phyloP scores from a whole-genome alignment of 2,329 filamentous ascomycete species.

The Aspergillus neotritici region DNA sequence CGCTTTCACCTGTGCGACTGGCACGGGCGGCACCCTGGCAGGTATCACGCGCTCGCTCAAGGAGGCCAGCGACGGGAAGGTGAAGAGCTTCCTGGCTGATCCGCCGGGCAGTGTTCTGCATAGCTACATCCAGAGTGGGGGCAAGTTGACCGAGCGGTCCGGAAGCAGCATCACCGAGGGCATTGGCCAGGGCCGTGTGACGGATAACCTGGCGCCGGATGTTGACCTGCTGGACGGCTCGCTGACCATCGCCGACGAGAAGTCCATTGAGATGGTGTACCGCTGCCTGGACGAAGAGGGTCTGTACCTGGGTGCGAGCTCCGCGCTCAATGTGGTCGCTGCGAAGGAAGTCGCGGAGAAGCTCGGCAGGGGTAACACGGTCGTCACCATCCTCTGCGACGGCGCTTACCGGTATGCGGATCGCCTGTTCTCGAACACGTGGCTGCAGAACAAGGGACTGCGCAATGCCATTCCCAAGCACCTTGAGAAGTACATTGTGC shows the following conservation, averaged over 20 bases:
- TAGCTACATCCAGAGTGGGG: conserved; percentile 81
- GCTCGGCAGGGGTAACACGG: conserved; percentile 78
- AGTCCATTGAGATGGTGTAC: conserved; percentile 97
- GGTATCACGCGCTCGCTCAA: conserved; percentile 87
- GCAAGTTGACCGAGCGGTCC: conserved; percentile 70
- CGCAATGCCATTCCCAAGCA: conserved; percentile 74
- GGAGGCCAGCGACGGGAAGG: conserved; percentile 67
- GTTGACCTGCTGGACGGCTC: conserved; percentile 79
- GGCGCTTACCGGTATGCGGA: conserved; percentile 98
- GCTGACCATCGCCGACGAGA: conserved; percentile 79
- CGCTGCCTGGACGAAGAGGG: conserved; percentile 93
- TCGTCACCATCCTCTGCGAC: conserved; percentile 91
- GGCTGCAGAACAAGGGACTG: conserved; percentile 82
- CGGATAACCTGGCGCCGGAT: conserved; percentile 87
- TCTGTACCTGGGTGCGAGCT: conserved; percentile 89
- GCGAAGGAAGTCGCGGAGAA: conserved; percentile 90
- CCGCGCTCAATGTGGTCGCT: conserved; percentile 88
- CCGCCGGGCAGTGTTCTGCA: conserved; percentile 90
- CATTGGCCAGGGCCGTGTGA: conserved; percentile 92
- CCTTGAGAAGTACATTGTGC: conserved; percentile 87
- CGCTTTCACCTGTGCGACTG: conserved; percentile 92
- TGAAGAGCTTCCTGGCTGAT: conserved; percentile 87
- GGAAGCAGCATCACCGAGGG: conserved; percentile 95
- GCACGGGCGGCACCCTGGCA: conserved; percentile 85
- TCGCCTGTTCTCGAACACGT: conserved; percentile 82